Evolutionary conservation across 2,329 filamentous ascomycete genomes (phyloP).

Genomic region (Epichloe glyceriae): DNA sequence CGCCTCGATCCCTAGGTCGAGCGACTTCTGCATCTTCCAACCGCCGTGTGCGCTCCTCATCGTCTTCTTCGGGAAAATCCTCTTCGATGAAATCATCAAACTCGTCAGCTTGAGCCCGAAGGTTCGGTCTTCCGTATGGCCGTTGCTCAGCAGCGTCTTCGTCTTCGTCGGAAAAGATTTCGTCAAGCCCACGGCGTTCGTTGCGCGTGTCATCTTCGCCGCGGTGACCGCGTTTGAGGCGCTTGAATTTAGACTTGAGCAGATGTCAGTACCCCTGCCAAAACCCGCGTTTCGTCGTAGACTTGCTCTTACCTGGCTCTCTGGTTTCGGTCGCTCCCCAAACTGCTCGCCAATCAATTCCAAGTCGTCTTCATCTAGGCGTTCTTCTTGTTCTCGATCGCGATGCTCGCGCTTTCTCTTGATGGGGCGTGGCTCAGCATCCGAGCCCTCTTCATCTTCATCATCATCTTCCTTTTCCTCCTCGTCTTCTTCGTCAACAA

Average conservation of each 20-base stretch:
- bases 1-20: slow-evolving; percentile 59
- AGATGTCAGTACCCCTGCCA: background rate
- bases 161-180: slow-evolving; percentile 94
- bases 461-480: slow-evolving; percentile 61
- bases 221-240: slow-evolving; percentile 81
- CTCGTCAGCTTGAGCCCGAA: slow-evolving; percentile 57
- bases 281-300: background rate
- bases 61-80: slow-evolving; percentile 81
- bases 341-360: slow-evolving; percentile 83
- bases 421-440: slow-evolving; percentile 39
- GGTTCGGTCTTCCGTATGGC: slow-evolving; percentile 36
- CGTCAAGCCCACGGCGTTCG: slow-evolving; percentile 62
- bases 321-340: slow-evolving; percentile 47
- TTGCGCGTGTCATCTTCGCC: slow-evolving; percentile 54
- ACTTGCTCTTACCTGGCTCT: slow-evolving; percentile 48
- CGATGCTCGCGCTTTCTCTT: slow-evolving; percentile 65
- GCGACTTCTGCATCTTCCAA: slow-evolving; percentile 83
- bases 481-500: slow-evolving; percentile 54
- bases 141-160: slow-evolving; percentile 52
- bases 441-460: slow-evolving; percentile 41
- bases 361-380: slow-evolving; percentile 89
- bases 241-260: slow-evolving; percentile 76
- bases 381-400: slow-evolving; percentile 74
- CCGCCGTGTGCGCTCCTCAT: slow-evolving; percentile 61
- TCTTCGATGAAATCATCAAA: slow-evolving; percentile 97